Base-by-base conservation (phyloP, 2,329 filamentous ascomycete genomes). In the Scedosporium dehoogii region DNA sequence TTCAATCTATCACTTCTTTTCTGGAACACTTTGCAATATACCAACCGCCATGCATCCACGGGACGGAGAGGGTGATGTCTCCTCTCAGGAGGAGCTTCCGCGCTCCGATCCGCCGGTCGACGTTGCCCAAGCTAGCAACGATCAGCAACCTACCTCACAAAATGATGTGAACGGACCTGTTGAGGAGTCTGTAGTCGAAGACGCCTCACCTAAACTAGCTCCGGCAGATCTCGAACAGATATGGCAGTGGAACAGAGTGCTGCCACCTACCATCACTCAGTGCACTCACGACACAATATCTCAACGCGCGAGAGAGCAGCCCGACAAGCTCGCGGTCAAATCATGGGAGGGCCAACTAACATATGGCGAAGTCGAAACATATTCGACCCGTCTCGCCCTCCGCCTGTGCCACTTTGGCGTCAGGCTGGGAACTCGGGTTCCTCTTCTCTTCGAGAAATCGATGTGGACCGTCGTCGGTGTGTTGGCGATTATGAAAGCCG, bases 381-480 rank as follows among this genome's bases (percentile, higher is more conserved):
- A 76, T 12, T 79, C 80, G 1, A 75, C 74, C 29, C 66, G 67
- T 1, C 71, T 81, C 6, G 79, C 79, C 3, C 67, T 67, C 4
- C 70, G 76, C 62, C 72, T 82, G 1, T 64, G 70, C 14, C 67
- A 68, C 10, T 65, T 68, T n/a, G 78, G 77, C 16, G 70, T 77
- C 44, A 66, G 63, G 2, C 62, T 71, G 10, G 78, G 77, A n/a
- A 72, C 70, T 46, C 73, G 73, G 9, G 75, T 82, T n/a, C 78
- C 79, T 2, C 70, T 81, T n/a, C 79, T 77, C 65, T 80, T 81
- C 63, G 77, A 80, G 66, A 81, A 81, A 67, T 79, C 77, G 33
- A 71, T 70, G 65, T 80, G 76, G 77, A 75, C 78, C 4, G 70
- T 74, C 6, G 72, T 81, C 23, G 75, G 75, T 0, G 74, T 81